Evolutionary conservation across 2,329 filamentous ascomycete species (phyloP), one percentile per base, ranked within the genome.

Genomic region (Ascochyta viciae-villosae): DNA sequence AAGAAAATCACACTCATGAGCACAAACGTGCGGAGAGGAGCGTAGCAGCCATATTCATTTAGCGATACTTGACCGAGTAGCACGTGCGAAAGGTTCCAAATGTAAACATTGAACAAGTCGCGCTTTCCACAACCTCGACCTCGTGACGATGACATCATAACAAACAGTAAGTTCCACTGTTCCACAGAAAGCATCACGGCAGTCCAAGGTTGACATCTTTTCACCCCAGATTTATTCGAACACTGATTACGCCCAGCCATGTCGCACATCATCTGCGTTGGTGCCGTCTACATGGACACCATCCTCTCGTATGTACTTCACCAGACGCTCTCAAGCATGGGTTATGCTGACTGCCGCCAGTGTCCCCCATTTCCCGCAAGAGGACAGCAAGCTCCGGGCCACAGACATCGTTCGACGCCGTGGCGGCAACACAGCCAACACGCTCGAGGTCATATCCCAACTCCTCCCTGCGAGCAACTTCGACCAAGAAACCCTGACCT

Each of bases 361-460:
- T 59, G 83, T 90, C 31, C 84, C 87, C 3, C 77, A 85, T 67
- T 91, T 86, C 69, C 89, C 89, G 1, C 74, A 75, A 6, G 89
- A 92, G 76, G 89, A 93, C 77, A 82, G 85, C 43, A 92, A 92
- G 74, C 79, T 90, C 37, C 87, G 89, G 29, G 89, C 89, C 16
- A 83, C 83, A 2, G 79, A 70, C 23, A 71, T 89, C 50, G 76
- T 78, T 33, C 81, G 82, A 39, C 84, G 89, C 27, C 83, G 89
- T 24, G 89, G 90, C 48, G 89, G 89, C 29, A 93, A 92, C 72
- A 87, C 87, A 60, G 83, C 87, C 23, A 92, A 92, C 71, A 84
- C 85, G 3, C 82, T 91, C 31, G 83, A 91, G 69, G 89, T 92
- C 8, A 77, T 92, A 24, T 81, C 85, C 58, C 87, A 92, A 70